Evolutionary conservation across 768 basidiomycete genomes (phyloP), one percentile per base, ranked within the genome.

Genomic region (Candolleomyces efflorescens): DNA sequence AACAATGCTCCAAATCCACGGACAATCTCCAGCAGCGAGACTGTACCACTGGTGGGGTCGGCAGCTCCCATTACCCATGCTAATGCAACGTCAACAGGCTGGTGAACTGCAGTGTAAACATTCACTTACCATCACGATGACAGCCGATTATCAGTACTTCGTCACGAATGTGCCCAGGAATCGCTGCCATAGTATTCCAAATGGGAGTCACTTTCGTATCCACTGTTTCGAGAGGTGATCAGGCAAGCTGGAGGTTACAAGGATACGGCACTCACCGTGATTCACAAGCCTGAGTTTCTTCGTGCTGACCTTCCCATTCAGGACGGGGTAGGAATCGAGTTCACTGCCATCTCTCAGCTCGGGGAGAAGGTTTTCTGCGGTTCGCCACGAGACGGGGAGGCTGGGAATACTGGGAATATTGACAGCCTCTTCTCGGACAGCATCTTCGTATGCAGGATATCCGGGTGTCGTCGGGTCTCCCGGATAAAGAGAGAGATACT

Each of bases 401-500:
- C 90, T 93, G 0, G 91, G 91, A 60, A 94, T 94, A 10, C 65
- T 67, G 1, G 91, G 90, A 44, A 88, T 80, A 62, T 86, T 91
- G 47, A 71, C 72, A 13, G 77, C 82, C 18, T 82, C 80, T 13
- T 62, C 73, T 53, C 90, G 80, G 5, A 87, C 87, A 43, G 83
- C 83, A 63, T 94, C 86, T 67, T 87, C 81, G 71, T 98, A 98
- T 1, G 95, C 79, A 47, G 96, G 95, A 59, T 83, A 80, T 18
- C 89, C 90, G 3, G 94, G 94, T 2, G 94, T 97, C 0, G 89
- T 86, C 3, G 94, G 91, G 67, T 91, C 89, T 9, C 87, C 86
- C 18, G 85, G 84, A 63, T 88, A 90, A 5, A 76, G 65, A 37
- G 81, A 82, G 54, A 92, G 71, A 69, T 79, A 88, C 64, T 86